Percentiles rank a stretch among this genome's conserved stretches.
Conservation (phyloP, 2,329 filamentous ascomycete genomes). For the Lecanicillium sp. region DNA sequence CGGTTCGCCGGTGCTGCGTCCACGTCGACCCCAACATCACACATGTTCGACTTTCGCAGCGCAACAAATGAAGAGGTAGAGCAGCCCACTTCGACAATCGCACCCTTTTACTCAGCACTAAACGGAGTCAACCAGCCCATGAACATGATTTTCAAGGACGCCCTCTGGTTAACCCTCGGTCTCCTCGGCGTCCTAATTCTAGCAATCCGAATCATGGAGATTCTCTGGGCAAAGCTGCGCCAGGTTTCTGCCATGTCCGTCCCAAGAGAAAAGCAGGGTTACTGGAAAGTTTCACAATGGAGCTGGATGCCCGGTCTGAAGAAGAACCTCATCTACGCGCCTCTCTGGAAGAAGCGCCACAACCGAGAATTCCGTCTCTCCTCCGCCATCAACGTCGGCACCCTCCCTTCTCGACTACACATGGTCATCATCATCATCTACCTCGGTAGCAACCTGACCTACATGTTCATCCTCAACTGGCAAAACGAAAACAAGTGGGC, state of each 20-base stretch:
- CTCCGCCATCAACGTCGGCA: slow-evolving; percentile 53
- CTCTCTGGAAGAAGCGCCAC: slow-evolving; percentile 58
- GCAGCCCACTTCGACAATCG: slow-evolving; percentile 41
- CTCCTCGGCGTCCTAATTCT: slow-evolving; percentile 49
- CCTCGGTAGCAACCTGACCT: slow-evolving; percentile 54
- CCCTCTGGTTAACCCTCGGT: slow-evolving; percentile 56
- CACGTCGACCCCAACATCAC: slow-evolving; percentile 27
- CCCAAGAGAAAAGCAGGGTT: slow-evolving; percentile 46
- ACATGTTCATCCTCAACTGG: slow-evolving; percentile 59
- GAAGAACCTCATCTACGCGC: slow-evolving; percentile 54
- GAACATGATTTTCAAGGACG: slow-evolving; percentile 52
- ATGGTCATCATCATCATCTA: slow-evolving; percentile 51
- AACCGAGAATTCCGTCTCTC: slow-evolving; percentile 61
- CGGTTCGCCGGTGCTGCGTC: slow-evolving; percentile 23
- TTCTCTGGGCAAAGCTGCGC: slow-evolving; percentile 50
- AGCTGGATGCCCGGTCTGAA: slow-evolving; percentile 57
- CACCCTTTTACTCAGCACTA: slow-evolving; percentile 49
- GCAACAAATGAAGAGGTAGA: slow-evolving; percentile 22
- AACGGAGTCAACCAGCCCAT: slow-evolving; percentile 55
- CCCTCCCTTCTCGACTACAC: slow-evolving; percentile 60
- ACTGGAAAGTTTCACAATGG: slow-evolving; percentile 54
- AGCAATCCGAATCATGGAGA: slow-evolving; percentile 45
- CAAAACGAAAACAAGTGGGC: slow-evolving; percentile 50
- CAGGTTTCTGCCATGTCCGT: slow-evolving; percentile 54
- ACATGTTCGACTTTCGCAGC: slow-evolving; percentile 23